Evolutionary conservation across 75 land plant species (phyloP), one percentile per base, ranked within the genome.

Genomic region (Azolla pinnata): DNA sequence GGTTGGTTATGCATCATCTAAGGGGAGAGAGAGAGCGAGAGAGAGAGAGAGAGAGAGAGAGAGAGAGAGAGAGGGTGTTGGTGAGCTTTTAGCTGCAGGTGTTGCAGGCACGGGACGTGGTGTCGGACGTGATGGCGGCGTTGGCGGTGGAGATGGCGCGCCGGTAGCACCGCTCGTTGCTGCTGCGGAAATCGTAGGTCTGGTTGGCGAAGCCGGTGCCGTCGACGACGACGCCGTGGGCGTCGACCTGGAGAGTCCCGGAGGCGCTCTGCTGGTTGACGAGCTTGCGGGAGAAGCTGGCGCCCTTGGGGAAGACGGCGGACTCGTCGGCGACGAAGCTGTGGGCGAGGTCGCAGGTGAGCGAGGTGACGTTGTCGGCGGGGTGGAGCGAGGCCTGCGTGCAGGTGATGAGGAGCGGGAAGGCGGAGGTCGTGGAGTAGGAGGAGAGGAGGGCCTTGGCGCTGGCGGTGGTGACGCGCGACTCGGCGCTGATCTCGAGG

Each of bases 181-280:
- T 59, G 14, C 82, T 67, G 0, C 68, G 30, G 54, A 75, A 84
- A 24, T 26, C 56, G 48, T 87, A 87, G 2, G 20, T 51, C 70
- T 91, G 79, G 35, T 78, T 67, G 0, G 76, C 80, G 27, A 78
- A 79, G 19, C 81, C 92, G 44, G 69, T 18, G 30, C 86, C 97
- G 46, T 80, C 74, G 7, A 29, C 31, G 0, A 80, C 81, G n/a
- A 74, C 47, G 31, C 74, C 75, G 23, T 54, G 46, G 24, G 14
- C 27, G 29, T 74, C 66, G 20, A 91, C 78, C 29, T 46, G 20
- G 48, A 91, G 59, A 20, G 44, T 14, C 20, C 87, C 90, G 19
- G 68, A 53, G 18, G 71, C 82, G 18, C 46, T 42, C 57, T 86
- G 97, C 62, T 12, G 23, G 56, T 81, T 90, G 4, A 59, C 74